phyloP scores from a whole-genome alignment of 2,329 filamentous ascomycete species.

The Pseudocercospora vitis region DNA sequence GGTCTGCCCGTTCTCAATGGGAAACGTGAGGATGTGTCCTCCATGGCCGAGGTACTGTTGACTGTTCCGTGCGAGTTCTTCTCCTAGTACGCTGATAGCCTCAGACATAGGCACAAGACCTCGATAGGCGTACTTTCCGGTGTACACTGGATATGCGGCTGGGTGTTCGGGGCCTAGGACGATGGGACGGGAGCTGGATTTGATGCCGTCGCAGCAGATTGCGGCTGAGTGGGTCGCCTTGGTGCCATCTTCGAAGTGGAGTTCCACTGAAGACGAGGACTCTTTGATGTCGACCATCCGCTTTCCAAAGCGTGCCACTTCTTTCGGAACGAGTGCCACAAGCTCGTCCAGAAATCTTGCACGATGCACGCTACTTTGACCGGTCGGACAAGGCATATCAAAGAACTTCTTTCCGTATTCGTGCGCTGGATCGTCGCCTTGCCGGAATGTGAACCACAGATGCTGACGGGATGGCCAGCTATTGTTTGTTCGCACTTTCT shows the following conservation, averaged over 20 bases:
- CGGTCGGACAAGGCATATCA: slow-evolving; percentile 27
- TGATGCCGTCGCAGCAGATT: slow-evolving; percentile 65
- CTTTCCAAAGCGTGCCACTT: slow-evolving; percentile 33
- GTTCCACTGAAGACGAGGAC: slow-evolving; percentile 30
- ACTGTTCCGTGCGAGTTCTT: slow-evolving; percentile 21
- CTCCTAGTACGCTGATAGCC: slow-evolving; percentile 24
- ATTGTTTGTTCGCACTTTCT: slow-evolving; percentile 43
- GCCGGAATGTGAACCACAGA: slow-evolving; percentile 38
- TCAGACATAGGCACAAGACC: slow-evolving; percentile 58
- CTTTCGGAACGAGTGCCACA: slow-evolving; percentile 41
- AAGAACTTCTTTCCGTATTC: slow-evolving; percentile 24
- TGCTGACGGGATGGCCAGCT: slow-evolving; percentile 35
- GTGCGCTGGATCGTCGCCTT: slow-evolving; percentile 26
- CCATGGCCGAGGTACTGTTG: slow-evolving; percentile 44
- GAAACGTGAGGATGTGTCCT: slow-evolving; percentile 61
- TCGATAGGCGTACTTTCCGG: slow-evolving; percentile 61
- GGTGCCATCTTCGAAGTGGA: slow-evolving; percentile 48
- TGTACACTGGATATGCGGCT: slow-evolving; percentile 51
- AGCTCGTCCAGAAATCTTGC: slow-evolving; percentile 44
- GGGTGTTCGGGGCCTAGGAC: slow-evolving; percentile 53
- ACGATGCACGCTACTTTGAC: slow-evolving; percentile 36
- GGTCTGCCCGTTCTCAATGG: slow-evolving; percentile 55
- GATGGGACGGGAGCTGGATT: slow-evolving; percentile 53
- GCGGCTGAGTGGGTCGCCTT: slow-evolving; percentile 48
- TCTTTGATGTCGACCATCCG: slow-evolving; percentile 31